Base-by-base conservation (phyloP, 2,329 filamentous ascomycete species). In the Hymenoscyphus fructigenus region DNA sequence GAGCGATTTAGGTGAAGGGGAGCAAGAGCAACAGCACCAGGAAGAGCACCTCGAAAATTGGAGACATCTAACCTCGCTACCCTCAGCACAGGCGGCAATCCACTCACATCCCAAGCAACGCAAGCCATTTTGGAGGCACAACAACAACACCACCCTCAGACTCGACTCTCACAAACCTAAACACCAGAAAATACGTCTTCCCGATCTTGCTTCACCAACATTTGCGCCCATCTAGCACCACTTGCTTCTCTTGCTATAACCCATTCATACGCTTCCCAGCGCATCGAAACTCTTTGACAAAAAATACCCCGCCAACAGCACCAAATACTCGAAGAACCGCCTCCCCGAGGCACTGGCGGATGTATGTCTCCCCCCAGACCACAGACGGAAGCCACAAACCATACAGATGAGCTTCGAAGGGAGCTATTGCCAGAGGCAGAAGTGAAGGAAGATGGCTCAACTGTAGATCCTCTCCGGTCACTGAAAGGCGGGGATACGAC, bases 311-410 rank as follows among this genome's bases (percentile, higher is more conserved):
- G 71, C 72, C 71, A 72, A 73, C 61, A 61, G 62, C 44, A 60
- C 50, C 62, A 26, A 58, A 56, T 65, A 53, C 57, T 56, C 59
- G 32, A 61, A 62, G 59, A 61, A 67, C 67, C 68, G 71, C 73
- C 73, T 67, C 63, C 59, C 32, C 62, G 58, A 71, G 74, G 73
- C 69, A 70, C 69, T 68, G 59, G 63, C 61, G 69, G 68, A 69
- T 75, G 73, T 65, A 75, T 75, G 74, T 75, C 74, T 74, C 64
- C 72, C 68, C 70, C 72, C 58, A 71, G 65, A 69, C 68, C 69
- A 59, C 64, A 69, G 63, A 62, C 64, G 68, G 73, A 72, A 67
- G 66, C 63, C 67, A 66, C 66, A 66, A 64, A 67, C 32, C 58
- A 50, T 56, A 53, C 61, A 69, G 66, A 73, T 73, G 71, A 71